Conservation (phyloP, 805 yeast species). For the Spathaspora hagerdaliae region DNA sequence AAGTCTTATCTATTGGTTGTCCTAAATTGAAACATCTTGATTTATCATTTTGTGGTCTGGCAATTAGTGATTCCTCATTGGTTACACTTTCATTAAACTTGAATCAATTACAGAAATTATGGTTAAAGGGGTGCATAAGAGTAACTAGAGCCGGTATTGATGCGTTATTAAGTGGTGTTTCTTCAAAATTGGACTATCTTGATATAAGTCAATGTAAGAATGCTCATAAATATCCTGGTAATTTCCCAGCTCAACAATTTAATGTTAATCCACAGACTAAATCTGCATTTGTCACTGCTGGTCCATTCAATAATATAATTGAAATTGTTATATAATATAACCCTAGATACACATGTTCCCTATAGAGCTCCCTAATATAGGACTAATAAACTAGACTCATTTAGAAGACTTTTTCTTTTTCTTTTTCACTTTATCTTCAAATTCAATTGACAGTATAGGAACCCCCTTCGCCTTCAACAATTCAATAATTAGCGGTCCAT, state of each 20-base stretch:
- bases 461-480: constrained; percentile 60
- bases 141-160: constrained; percentile 78
- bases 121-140: constrained; percentile 66
- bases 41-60: constrained; percentile 73
- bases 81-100: constrained; percentile 56
- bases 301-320: constrained; percentile 50
- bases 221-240: constrained; percentile 59
- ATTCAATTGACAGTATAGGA: constrained; percentile 59
- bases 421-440: constrained; percentile 57
- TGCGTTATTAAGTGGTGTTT: constrained; percentile 54
- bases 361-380: not conserved
- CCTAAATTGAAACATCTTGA: constrained; percentile 50
- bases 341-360: not conserved
- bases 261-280: constrained; percentile 47
- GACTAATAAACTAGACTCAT: not conserved
- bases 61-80: constrained; percentile 69
- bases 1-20: constrained; percentile 65
- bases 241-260: constrained; percentile 54
- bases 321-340: constrained; percentile 47
- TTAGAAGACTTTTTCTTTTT: constrained; percentile 24
- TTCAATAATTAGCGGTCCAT: constrained; percentile 58
- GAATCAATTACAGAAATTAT: constrained; percentile 43
- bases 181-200: constrained; percentile 43
- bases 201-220: constrained; percentile 72
- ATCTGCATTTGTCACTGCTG: constrained; percentile 56